A percentile compares a stretch with the other conserved stretches of the same genome.
Conservation (phyloP, 192 early-diverging fungal genomes). For the Coemansia sp. region DNA sequence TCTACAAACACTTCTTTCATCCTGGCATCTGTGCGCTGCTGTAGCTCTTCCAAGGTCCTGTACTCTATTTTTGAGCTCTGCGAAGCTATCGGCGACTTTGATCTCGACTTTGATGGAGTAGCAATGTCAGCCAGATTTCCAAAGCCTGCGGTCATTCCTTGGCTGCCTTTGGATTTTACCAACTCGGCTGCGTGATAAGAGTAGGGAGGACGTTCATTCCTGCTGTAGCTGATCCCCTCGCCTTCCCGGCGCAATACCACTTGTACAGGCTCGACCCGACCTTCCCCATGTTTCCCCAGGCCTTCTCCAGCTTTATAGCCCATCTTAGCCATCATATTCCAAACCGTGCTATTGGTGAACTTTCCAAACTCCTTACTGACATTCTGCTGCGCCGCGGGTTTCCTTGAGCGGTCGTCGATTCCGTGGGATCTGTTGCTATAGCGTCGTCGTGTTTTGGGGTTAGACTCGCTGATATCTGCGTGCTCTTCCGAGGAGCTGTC, state of each 20-base stretch:
- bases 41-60: constrained; percentile 39
- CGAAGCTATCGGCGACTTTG: neutral
- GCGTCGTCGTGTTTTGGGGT: neutral
- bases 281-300: constrained; percentile 80
- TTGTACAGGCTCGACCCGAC: constrained; percentile 90
- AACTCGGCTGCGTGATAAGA: neutral
- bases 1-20: constrained; percentile 46
- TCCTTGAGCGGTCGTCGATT: neutral
- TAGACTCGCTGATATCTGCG: neutral
- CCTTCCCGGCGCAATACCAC: constrained; percentile 76
- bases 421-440: neutral
- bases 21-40: constrained; percentile 27
- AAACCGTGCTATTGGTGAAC: constrained; percentile 74
- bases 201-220: constrained; percentile 64
- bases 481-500: neutral
- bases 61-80: constrained; percentile 23
- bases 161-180: neutral
- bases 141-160: neutral
- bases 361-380: constrained; percentile 73
- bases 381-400: neutral
- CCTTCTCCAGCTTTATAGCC: constrained; percentile 88
- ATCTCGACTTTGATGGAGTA: neutral
- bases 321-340: constrained; percentile 86
- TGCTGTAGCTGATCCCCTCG: constrained; percentile 81
- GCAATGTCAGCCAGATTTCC: neutral